A percentile compares a stretch with the other conserved stretches of the same genome.
These are phyloP conservation scores for Leishmania arabica DNA, from an alignment of 208 protist genomes.

Conservation along the genomic window DNA sequence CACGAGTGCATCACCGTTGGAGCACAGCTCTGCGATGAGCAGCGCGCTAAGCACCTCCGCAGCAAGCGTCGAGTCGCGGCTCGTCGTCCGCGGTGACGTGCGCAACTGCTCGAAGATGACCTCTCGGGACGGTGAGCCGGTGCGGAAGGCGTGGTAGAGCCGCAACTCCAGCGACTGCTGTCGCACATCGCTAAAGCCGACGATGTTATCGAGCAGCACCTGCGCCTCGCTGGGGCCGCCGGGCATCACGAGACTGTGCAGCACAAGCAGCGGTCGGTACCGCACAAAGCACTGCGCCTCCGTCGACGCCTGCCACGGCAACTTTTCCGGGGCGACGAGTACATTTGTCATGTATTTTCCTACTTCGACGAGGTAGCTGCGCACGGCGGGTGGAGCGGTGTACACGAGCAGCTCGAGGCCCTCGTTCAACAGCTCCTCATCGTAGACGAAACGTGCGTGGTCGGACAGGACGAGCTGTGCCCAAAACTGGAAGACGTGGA, in stretches of 20 bases:
- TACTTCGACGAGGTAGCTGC: slow-evolving; percentile 69
- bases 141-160: slow-evolving; percentile 54
- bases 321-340: slow-evolving; percentile 14
- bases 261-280: slow-evolving; percentile 56
- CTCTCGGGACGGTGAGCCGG: slow-evolving; percentile 37
- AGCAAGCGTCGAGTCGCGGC: slow-evolving; percentile 45
- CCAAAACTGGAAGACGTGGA: slow-evolving; percentile 74
- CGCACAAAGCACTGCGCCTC: slow-evolving; percentile 38
- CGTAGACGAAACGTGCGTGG: slow-evolving; percentile 47
- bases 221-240: slow-evolving; percentile 26
- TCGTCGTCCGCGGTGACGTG: slow-evolving; percentile 33
- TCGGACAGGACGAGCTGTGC: slow-evolving; percentile 71
- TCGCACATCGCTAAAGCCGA: slow-evolving; percentile 52
- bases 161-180: slow-evolving; percentile 54
- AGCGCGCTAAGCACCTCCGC: slow-evolving; percentile 73
- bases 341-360: slow-evolving; percentile 32
- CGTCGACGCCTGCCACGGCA: slow-evolving; percentile 18
- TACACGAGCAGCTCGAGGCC: slow-evolving; percentile 50
- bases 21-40: slow-evolving; percentile 65
- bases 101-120: slow-evolving; percentile 60
- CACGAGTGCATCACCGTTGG: slow-evolving; percentile 33
- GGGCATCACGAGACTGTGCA: slow-evolving; percentile 28
- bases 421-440: slow-evolving; percentile 75
- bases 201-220: slow-evolving; percentile 15
- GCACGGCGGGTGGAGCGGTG: slow-evolving; percentile 20